phyloP scores from a whole-genome alignment of 106 monocot genomes.

The Hemerocallis citrina region DNA sequence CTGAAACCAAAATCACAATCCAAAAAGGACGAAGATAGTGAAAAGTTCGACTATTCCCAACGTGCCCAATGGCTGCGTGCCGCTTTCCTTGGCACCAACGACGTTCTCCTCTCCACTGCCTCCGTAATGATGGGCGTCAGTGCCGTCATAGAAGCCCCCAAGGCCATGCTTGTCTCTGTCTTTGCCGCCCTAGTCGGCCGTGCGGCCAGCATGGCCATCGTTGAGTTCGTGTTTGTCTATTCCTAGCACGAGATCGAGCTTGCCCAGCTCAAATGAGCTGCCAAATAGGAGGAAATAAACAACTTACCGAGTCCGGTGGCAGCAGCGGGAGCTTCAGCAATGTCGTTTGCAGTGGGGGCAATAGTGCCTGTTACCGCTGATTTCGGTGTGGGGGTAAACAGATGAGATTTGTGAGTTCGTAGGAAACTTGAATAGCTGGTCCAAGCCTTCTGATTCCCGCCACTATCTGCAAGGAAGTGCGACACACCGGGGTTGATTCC shows the following conservation, averaged over 20 bases:
- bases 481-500: no score
- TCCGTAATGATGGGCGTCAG: conserved; percentile 74
- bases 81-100: conserved; percentile 70
- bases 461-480: no score
- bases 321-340: conserved; percentile 61
- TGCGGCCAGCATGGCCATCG: conserved; percentile 82
- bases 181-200: conserved; percentile 62
- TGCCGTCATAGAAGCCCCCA: conserved; percentile 38
- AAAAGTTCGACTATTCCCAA: conserved; percentile 16
- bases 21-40: not conserved
- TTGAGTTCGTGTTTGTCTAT: conserved; percentile 69
- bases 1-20: conserved; percentile 34
- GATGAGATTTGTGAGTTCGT: no score
- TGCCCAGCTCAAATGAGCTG: conserved; percentile 21
- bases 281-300: not conserved
- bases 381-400: no score
- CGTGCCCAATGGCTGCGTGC: conserved; percentile 65
- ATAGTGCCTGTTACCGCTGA: conserved; percentile 45
- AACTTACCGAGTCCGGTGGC: conserved; percentile 44
- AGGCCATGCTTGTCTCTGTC: conserved; percentile 43
- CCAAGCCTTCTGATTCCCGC: no score
- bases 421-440: no score
- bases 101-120: conserved; percentile 66
- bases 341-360: conserved; percentile 57
- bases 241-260: conserved; percentile 57